These are phyloP conservation scores for Datisca glomerata DNA, from an alignment of 306 rosid genomes.

Conservation along the genomic window DNA sequence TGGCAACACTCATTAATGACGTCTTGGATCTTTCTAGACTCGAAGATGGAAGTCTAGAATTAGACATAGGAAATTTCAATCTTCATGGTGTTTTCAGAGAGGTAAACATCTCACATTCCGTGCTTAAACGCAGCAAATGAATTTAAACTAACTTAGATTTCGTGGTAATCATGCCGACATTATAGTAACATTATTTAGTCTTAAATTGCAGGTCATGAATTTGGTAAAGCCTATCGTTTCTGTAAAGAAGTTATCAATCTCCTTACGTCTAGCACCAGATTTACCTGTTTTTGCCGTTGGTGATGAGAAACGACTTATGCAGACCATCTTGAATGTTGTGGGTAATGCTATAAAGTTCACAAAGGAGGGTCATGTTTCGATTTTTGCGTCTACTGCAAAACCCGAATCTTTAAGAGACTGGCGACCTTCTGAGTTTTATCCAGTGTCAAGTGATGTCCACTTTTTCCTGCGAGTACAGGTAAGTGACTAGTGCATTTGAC, in stretches of 20 bases:
- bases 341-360: conserved; percentile 93
- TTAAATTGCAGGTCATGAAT: conserved; percentile 36
- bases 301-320: conserved; percentile 73
- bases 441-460: conserved; percentile 47
- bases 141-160: background rate
- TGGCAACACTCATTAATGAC: conserved; percentile 71
- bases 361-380: conserved; percentile 63
- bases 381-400: conserved; percentile 65
- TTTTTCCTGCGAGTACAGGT: conserved; percentile 75
- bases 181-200: conserved; percentile 3
- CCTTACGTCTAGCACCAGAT: conserved; percentile 63
- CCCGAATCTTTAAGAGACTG: conserved; percentile 67
- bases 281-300: conserved; percentile 65
- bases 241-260: conserved; percentile 65
- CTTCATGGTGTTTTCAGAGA: conserved; percentile 71
- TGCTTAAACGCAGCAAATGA: background rate
- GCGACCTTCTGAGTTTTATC: conserved; percentile 66
- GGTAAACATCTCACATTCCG: conserved; percentile 15
- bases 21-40: conserved; percentile 89
- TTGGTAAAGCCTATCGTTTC: conserved; percentile 76
- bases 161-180: background rate
- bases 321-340: conserved; percentile 56
- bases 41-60: conserved; percentile 88
- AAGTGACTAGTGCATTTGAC: conserved; percentile 4
- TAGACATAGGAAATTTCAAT: conserved; percentile 54